phyloP scores from a whole-genome alignment of 495 filamentous ascomycete genomes.

The Niebla homalea region DNA sequence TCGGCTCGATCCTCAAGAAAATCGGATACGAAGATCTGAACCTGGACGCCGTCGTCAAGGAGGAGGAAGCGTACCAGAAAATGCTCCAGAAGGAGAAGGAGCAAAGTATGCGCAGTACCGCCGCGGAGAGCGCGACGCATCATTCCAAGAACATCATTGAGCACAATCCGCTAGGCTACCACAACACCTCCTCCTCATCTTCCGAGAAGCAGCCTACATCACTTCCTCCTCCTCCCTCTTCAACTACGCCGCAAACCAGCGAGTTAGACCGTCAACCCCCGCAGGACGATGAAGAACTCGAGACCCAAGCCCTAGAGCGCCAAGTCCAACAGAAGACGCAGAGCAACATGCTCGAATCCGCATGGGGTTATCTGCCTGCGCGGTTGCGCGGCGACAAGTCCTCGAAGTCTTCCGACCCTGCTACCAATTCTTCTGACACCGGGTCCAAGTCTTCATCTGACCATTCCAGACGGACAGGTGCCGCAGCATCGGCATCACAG shows the following conservation, averaged over 20 bases:
- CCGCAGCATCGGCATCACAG: too few species aligned
- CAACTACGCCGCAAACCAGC: neutral
- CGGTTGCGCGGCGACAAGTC: conserved; percentile 5
- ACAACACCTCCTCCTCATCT: conserved; percentile 16
- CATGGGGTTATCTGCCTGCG: conserved; percentile 12
- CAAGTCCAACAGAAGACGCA: conserved; percentile 38
- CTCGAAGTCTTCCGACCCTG: too few species aligned
- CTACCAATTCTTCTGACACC: too few species aligned
- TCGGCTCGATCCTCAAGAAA: conserved; percentile 51
- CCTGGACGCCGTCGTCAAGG: conserved; percentile 39
- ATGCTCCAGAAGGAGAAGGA: conserved; percentile 42
- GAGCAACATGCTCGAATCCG: conserved; percentile 30
- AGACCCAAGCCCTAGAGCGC: conserved; percentile 24
- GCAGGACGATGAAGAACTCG: conserved; percentile 16
- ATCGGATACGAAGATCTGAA: conserved; percentile 58
- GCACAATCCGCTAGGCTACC: conserved; percentile 8
- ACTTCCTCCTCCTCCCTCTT: conserved; percentile 18
- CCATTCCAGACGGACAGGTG: too few species aligned
- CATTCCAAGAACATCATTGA: conserved; percentile 20
- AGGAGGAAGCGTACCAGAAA: conserved; percentile 41
- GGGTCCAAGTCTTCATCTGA: too few species aligned
- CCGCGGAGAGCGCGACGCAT: conserved; percentile 28
- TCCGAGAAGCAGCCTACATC: conserved; percentile 6
- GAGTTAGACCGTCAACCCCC: conserved; percentile 1
- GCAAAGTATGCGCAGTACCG: conserved; percentile 33